phyloP scores from a whole-genome alignment of 176 grass and related monocot species.

The Triticum monococcum region DNA sequence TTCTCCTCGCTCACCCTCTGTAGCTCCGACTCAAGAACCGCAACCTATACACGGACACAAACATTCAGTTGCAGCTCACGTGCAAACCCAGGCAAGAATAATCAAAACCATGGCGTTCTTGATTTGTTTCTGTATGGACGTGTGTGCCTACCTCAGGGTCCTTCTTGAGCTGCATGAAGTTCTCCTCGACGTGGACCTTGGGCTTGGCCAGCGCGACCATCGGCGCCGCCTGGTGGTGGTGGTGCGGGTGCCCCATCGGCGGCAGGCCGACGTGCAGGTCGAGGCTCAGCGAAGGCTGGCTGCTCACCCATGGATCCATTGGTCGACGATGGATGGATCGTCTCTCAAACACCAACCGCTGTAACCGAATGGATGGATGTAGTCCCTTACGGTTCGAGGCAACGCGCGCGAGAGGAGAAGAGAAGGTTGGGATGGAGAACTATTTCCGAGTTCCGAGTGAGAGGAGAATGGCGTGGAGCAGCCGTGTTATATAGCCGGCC shows the following conservation, averaged over 20 bases:
- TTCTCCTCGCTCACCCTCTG: constrained; percentile 69
- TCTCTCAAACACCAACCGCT: neutral
- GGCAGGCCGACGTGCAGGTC: constrained; percentile 63
- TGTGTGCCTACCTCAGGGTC: constrained; percentile 53
- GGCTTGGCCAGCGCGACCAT: constrained; percentile 33
- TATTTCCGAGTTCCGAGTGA: neutral
- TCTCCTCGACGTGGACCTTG: constrained; percentile 57
- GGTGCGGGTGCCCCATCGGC: constrained; percentile 12
- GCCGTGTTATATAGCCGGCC: constrained; percentile 24
- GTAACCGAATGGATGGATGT: too few species aligned
- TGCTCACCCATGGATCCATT: constrained; percentile 62
- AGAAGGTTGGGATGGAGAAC: neutral
- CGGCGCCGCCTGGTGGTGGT: constrained; percentile 10
- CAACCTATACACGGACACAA: neutral
- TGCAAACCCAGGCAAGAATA: neutral
- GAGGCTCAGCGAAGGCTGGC: constrained; percentile 61
- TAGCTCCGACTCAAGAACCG: constrained; percentile 53
- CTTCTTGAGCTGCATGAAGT: constrained; percentile 56
- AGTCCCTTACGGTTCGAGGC: neutral
- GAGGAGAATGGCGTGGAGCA: neutral
- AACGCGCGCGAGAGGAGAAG: neutral
- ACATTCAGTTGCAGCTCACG: neutral
- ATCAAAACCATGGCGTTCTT: neutral
- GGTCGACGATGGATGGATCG: too few species aligned
- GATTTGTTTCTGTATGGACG: neutral